Conservation (phyloP, 208 protist species). For the Trypanosoma caninum region DNA sequence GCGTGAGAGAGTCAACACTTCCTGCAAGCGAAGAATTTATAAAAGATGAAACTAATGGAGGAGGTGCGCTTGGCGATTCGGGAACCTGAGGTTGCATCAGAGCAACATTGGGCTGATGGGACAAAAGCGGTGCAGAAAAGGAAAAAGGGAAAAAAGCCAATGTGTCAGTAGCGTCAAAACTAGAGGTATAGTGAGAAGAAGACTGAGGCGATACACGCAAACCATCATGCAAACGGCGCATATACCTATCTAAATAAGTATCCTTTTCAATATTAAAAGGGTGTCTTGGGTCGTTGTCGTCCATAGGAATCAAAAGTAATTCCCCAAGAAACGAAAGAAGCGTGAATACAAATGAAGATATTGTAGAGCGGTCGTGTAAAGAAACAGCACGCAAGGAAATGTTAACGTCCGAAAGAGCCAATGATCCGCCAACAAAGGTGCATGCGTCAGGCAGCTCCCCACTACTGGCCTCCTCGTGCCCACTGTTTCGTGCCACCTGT, state of each 20-base stretch:
- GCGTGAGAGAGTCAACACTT: not conserved
- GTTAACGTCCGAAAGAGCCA: not conserved
- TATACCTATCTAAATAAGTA: conserved; percentile 37
- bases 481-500: not conserved
- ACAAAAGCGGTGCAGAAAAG: not conserved
- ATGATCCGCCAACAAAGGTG: not conserved
- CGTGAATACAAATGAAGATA: conserved; percentile 62
- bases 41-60: not conserved
- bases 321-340: conserved; percentile 64
- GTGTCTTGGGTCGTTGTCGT: conserved; percentile 73
- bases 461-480: not conserved
- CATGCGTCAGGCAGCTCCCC: not conserved
- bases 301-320: conserved; percentile 65
- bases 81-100: not conserved
- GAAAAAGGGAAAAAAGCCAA: not conserved
- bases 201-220: conserved; percentile 36
- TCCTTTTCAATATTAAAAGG: conserved; percentile 64
- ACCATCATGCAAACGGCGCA: conserved; percentile 30
- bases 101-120: not conserved
- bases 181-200: not conserved
- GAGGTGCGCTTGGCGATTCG: not conserved
- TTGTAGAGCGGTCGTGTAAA: conserved; percentile 48
- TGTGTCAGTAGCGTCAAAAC: not conserved
- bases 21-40: not conserved
- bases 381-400: conserved; percentile 37